A percentile compares a stretch with the other conserved stretches of the same genome.
phyloP scores from a whole-genome alignment of 257 asterid species.

The Solanum tarijense region DNA sequence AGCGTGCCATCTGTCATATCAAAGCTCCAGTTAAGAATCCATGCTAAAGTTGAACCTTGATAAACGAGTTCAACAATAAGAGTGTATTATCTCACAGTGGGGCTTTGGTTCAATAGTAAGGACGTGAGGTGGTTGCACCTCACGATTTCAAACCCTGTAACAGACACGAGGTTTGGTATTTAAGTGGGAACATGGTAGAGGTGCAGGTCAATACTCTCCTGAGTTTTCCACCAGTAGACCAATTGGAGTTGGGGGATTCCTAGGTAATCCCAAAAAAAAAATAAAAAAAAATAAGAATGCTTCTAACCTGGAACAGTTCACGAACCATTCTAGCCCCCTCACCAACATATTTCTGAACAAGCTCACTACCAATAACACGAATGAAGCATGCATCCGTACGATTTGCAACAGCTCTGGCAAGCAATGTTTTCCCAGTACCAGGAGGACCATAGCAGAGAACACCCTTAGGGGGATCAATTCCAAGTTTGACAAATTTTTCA shows the following conservation, averaged over 20 bases:
- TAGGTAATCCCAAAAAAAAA: background rate
- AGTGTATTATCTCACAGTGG: background rate
- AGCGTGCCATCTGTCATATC: constrained; percentile 83
- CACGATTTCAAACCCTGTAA: background rate
- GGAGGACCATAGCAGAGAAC: constrained; percentile 98
- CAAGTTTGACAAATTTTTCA: constrained; percentile 90
- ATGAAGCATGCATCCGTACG: constrained; percentile 96
- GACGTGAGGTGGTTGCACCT: background rate
- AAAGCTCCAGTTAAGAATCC: background rate
- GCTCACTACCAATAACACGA: constrained; percentile 96
- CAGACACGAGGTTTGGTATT: background rate
- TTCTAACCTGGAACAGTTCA: constrained; percentile 84
- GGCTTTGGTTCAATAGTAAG: background rate
- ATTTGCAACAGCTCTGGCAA: constrained; percentile 97
- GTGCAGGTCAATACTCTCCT: background rate
- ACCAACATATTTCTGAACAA: constrained; percentile 95
- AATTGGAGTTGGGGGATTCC: background rate
- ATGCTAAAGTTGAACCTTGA: background rate
- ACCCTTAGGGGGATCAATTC: constrained; percentile 97
- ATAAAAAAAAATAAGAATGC: background rate
- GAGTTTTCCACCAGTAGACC: background rate
- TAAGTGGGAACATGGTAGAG: background rate
- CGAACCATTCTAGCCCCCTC: constrained; percentile 99
- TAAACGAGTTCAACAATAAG: background rate
- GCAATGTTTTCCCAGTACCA: constrained; percentile 90